Base-by-base conservation (phyloP, 805 yeast genomes). In the Wickerhamomyces alni region DNA sequence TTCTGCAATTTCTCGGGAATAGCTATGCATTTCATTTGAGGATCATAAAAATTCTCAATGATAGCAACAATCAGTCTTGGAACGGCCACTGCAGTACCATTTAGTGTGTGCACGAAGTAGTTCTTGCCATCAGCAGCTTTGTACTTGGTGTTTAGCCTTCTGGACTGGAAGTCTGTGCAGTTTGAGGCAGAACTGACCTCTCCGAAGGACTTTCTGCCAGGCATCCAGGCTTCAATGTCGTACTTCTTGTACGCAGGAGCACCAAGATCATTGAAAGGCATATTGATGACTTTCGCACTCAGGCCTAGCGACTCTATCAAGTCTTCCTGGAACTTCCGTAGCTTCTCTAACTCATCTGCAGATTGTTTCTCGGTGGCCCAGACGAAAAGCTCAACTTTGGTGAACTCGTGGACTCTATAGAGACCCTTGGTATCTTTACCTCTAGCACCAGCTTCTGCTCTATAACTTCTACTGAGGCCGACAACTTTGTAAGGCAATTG, bases 141-240 rank as follows among this genome's bases (percentile, higher is more conserved):
- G 52, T 67, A 79, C 40, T 74, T 75, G 6, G 94, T 82, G 30
- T 81, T 80, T 50, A 93, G 69, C 52, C 98, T 72, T 59, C 96
- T 72, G 8, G 95, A 66, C 63, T 93, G 99, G 59, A 76, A 93
- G 49, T 89, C 97, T 4, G 87, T 75, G 60, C 99, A 93, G 57
- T 89, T 91, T 2, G 97, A 88, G 1, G 94, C 73, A 22, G 96
- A 86, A 2, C 95, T 80, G 25, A 93, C 70, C 58, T 93, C 99
- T 4, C 99, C 99, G 87, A 95, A 91, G 2, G 65, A 59, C 1
- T 87, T 89, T 51, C 96, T 75, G 2, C 98, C 97, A 0, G 98
- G 98, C 98, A 93, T 91, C 88, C 95, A 87, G 0, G 89, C 96
- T 62, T 93, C 99, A 41, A 89, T 86, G 52, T 93, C 99, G 57